Evolutionary conservation across 192 early-diverging fungal genomes (phyloP), one percentile per base, ranked within the genome.

Genomic region (Coemansia sp.): DNA sequence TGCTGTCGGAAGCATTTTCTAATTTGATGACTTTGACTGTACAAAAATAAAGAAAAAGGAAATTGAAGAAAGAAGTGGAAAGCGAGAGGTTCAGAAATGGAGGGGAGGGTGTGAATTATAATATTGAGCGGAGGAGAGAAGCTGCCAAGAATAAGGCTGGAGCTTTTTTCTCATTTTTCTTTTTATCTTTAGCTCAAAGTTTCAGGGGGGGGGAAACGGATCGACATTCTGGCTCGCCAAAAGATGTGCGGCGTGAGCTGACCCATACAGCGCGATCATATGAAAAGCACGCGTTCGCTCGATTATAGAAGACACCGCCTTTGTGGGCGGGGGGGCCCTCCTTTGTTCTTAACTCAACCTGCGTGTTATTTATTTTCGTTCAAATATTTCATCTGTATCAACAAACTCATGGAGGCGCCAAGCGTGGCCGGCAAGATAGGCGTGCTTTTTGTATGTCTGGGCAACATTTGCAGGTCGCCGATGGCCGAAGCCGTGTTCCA

Each of bases 401-500:
- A 30, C 30, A 30, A 30, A 30, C 30, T 2, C 30, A 30, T 30
- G 30, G 30, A 30, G 30, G 30, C 30, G 3, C 30, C 51, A 10
- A 53, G 26, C 23, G 26, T 9, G 8, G 20, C 21, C 41, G 38
- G 43, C 39, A 64, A 61, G 52, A 76, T 51, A 9, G 39, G 60
- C 34, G 87, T 89, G 36, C 75, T 87, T n/a, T 87, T 89, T 58
- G 79, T 87, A 24, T 87, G 87, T 56, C 78, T 88, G 53, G 94
- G 94, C 63, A 95, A 95, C 78, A 95, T 95, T 62, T 95, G 92
- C 84, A 87, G 94, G 43, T 89, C 88, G 7, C 93, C 94, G 6
- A 98, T 96, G 96, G 94, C 94, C 45, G 94, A 95, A 75, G 95
- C 95, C 8, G 97, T 97, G 10, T 98, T 99, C 72, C 75, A 80